Evolutionary conservation across 2,329 filamentous ascomycete species (phyloP).

Genomic region (Myriosclerotinia duriaeana): DNA sequence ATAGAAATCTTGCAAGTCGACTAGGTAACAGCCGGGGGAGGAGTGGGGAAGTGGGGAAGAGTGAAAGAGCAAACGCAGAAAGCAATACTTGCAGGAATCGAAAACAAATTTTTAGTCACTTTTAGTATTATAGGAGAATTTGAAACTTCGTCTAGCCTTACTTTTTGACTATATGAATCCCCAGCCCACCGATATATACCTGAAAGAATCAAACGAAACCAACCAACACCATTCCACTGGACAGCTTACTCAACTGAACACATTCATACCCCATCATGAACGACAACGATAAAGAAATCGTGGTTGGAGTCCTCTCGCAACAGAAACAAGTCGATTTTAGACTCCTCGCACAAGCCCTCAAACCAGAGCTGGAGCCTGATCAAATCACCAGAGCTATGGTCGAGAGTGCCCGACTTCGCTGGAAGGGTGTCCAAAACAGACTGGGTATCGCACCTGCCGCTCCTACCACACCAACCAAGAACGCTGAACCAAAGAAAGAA

Average conservation of each 20-base stretch:
- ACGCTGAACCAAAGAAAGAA: not conserved
- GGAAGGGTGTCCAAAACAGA: not conserved
- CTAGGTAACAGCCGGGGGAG: not conserved
- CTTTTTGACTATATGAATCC: constrained; percentile 1
- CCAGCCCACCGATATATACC: not conserved
- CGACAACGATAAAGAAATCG: constrained; percentile 6
- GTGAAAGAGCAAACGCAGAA: not conserved
- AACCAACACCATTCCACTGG: not conserved
- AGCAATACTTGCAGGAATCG: not conserved
- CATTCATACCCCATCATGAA: not conserved
- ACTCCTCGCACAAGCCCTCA: not conserved
- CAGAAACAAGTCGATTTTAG: not conserved
- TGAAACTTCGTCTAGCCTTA: not conserved
- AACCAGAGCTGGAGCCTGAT: not conserved
- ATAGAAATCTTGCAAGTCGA: not conserved
- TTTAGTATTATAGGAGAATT: not conserved
- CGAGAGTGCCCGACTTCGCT: constrained; percentile 4
- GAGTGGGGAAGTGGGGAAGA: not conserved
- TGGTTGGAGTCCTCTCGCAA: not conserved
- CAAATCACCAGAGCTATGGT: constrained; percentile 1
- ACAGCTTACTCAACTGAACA: too few species aligned
- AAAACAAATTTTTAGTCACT: not conserved
- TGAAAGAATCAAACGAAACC: not conserved
- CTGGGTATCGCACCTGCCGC: not conserved
- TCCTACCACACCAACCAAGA: not conserved